Evolutionary conservation across 140 eudicot species (phyloP).

Genomic region (Erigeron philadelphicus): DNA sequence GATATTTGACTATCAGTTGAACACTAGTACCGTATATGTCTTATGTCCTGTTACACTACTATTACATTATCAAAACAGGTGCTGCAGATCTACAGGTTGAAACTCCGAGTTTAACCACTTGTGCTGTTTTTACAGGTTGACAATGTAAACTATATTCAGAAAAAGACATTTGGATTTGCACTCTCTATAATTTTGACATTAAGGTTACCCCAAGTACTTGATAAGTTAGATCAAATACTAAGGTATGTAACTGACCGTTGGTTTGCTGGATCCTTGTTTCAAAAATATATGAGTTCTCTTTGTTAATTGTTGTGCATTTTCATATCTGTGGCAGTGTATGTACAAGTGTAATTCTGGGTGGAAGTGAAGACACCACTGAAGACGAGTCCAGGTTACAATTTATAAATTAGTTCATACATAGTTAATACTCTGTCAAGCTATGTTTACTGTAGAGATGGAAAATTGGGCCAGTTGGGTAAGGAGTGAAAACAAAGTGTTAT

Average conservation of each 20-base stretch:
- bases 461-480: background rate
- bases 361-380: slow-evolving; percentile 71
- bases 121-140: slow-evolving; percentile 54
- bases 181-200: slow-evolving; percentile 79
- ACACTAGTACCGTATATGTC: too few species aligned
- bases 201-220: slow-evolving; percentile 87
- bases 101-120: slow-evolving; percentile 9
- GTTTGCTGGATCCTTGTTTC: slow-evolving; percentile 7
- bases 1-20: background rate
- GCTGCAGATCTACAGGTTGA: background rate
- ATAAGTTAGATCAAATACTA: slow-evolving; percentile 73
- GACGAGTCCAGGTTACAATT: slow-evolving; percentile 83
- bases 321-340: slow-evolving; percentile 51
- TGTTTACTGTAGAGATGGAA: background rate
- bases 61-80: too few species aligned
- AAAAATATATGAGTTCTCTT: slow-evolving; percentile 18
- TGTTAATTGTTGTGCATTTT: slow-evolving; percentile 11
- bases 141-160: slow-evolving; percentile 72
- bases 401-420: background rate
- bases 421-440: background rate
- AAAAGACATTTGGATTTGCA: slow-evolving; percentile 72
- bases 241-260: slow-evolving; percentile 37
- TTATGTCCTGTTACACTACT: too few species aligned
- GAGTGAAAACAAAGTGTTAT: background rate
- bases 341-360: slow-evolving; percentile 90